phyloP scores from a whole-genome alignment of 2,329 filamentous ascomycete species.

The Aureobasidium pullulans region DNA sequence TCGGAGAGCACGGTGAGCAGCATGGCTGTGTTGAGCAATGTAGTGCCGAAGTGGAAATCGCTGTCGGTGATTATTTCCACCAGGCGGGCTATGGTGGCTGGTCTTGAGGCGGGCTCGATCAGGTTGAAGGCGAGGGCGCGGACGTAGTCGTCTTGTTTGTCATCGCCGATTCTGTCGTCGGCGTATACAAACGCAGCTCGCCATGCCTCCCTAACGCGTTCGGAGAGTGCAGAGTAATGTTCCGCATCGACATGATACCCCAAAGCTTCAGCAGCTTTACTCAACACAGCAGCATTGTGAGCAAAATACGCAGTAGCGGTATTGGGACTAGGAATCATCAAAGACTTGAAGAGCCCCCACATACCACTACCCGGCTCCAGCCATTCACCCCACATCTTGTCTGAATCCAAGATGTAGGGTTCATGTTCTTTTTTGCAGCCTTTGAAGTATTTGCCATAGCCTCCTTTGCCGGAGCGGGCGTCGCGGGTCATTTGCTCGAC shows the following conservation, averaged over 20 bases:
- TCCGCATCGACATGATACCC: neutral
- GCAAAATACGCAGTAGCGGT: constrained; percentile 10
- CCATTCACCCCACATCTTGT: constrained; percentile 10
- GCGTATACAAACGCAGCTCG: neutral
- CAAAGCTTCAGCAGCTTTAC: neutral
- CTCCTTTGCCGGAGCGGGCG: neutral
- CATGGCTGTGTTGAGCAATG: constrained; percentile 8
- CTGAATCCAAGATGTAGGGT: constrained; percentile 7
- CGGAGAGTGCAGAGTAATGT: neutral
- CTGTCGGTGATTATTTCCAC: constrained; percentile 1
- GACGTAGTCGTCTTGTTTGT: constrained; percentile 12
- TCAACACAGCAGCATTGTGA: neutral
- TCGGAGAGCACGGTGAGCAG: neutral
- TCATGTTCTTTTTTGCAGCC: constrained; percentile 1
- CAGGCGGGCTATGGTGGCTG: neutral
- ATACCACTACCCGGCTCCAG: constrained; percentile 6
- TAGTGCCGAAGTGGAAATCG: constrained; percentile 4
- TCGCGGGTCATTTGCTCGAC: constrained; percentile 4
- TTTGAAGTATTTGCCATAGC: constrained; percentile 11
- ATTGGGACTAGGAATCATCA: constrained; percentile 4
- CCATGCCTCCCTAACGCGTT: neutral
- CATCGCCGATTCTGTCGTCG: neutral
- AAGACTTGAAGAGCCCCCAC: constrained; percentile 10
- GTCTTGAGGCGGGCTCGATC: neutral
- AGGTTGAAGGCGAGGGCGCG: constrained; percentile 1